These are phyloP conservation scores for Oryza longistaminata DNA, from an alignment of 176 grass and related monocot genomes.

Conservation along the genomic window DNA sequence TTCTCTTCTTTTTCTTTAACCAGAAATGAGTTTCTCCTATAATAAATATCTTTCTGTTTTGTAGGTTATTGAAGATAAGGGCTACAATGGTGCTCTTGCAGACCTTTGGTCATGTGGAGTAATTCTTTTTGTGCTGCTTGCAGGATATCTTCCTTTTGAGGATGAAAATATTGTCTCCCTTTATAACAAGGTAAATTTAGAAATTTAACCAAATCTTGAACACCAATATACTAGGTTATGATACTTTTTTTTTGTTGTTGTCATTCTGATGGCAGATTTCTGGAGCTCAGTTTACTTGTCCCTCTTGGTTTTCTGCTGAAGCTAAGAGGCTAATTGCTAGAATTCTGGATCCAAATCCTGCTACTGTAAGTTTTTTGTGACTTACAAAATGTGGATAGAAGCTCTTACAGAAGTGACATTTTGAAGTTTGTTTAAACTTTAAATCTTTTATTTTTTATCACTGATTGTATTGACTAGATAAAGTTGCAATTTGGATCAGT, in stretches of 20 bases:
- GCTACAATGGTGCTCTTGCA: slow-evolving; percentile 88
- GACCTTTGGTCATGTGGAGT: slow-evolving; percentile 99
- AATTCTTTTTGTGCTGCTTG: slow-evolving; percentile 87
- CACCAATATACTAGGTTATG: neutral
- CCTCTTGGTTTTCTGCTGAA: slow-evolving; percentile 86
- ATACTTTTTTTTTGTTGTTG: neutral
- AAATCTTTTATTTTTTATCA: neutral
- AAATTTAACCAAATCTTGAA: slow-evolving; percentile 11
- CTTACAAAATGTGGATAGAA: neutral
- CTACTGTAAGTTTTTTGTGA: slow-evolving; percentile 63
- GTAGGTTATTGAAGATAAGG: slow-evolving; percentile 94
- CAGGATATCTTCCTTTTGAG: slow-evolving; percentile 94
- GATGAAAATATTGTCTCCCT: slow-evolving; percentile 84
- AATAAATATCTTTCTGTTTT: neutral
- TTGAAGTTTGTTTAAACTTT: neutral
- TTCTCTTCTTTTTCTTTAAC: neutral
- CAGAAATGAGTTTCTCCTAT: slow-evolving; percentile 2
- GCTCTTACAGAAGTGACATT: neutral
- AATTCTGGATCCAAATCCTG: slow-evolving; percentile 86
- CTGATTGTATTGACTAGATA: neutral
- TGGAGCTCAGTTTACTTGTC: slow-evolving; percentile 71
- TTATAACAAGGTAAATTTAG: slow-evolving; percentile 76
- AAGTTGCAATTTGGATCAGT: neutral
- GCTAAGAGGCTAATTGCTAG: slow-evolving; percentile 77
- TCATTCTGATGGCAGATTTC: slow-evolving; percentile 62